phyloP scores from a whole-genome alignment of 495 filamentous ascomycete species.

The Talaromyces thailandensis region DNA sequence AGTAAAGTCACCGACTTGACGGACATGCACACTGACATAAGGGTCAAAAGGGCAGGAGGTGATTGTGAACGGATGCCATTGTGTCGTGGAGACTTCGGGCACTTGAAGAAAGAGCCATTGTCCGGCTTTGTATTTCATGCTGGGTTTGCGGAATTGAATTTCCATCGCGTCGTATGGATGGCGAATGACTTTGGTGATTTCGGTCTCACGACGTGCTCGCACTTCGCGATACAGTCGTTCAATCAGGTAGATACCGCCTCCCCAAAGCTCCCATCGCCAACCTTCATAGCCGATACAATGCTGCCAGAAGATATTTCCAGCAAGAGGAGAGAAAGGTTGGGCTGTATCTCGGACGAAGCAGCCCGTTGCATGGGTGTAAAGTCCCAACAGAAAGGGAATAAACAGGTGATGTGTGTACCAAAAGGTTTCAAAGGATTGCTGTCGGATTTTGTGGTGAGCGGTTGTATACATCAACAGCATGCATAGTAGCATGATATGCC shows the following conservation, averaged over 20 bases:
- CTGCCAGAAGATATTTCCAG: slow-evolving; percentile 69
- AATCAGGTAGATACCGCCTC: slow-evolving; percentile 73
- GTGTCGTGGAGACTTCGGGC: slow-evolving; percentile 72
- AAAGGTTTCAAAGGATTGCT: slow-evolving; percentile 96
- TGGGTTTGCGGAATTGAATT: slow-evolving; percentile 92
- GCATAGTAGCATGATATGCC: slow-evolving; percentile 96
- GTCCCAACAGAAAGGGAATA: slow-evolving; percentile 83
- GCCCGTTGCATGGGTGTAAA: slow-evolving; percentile 92
- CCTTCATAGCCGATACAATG: slow-evolving; percentile 95
- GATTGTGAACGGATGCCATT: slow-evolving; percentile 99
- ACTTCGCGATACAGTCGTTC: slow-evolving; percentile 93
- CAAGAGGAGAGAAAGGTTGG: slow-evolving; percentile 73
- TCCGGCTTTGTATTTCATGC: slow-evolving; percentile 96
- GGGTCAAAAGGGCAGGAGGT: slow-evolving; percentile 95
- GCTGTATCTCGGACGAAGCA: slow-evolving; percentile 86
- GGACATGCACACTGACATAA: slow-evolving; percentile 88
- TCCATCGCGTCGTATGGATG: slow-evolving; percentile 98
- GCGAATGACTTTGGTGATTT: slow-evolving; percentile 87
- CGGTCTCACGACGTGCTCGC: slow-evolving; percentile 66
- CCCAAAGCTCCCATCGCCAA: slow-evolving; percentile 93
- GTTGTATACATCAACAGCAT: slow-evolving; percentile 99
- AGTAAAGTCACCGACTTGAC: slow-evolving; percentile 96
- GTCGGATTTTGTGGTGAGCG: slow-evolving; percentile 83
- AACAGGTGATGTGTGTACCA: slow-evolving; percentile 99
- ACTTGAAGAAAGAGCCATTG: slow-evolving; percentile 97